A percentile compares a stretch with the other conserved stretches of the same genome.
phyloP scores from a whole-genome alignment of 768 basidiomycete genomes.

The Suillus lakei region DNA sequence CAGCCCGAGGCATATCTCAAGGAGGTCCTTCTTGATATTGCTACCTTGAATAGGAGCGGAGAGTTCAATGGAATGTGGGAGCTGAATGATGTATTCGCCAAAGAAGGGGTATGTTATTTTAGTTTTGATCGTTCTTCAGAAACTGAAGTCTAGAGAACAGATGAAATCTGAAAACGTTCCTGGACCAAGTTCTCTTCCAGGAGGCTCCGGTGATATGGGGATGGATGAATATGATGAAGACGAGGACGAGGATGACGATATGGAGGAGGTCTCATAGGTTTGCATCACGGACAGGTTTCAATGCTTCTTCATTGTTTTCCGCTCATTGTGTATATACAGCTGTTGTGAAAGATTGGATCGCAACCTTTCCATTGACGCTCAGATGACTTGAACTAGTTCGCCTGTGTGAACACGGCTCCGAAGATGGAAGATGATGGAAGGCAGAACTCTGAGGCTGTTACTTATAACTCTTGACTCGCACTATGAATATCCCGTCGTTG shows the following conservation, averaged over 20 bases:
- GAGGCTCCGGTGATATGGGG: slow-evolving; percentile 23
- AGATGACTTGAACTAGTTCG: not conserved
- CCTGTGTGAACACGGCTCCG: not conserved
- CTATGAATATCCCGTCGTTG: slow-evolving; percentile 30
- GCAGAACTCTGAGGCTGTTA: not conserved
- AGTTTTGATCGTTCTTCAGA: slow-evolving; percentile 1
- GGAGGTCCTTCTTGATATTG: slow-evolving; percentile 79
- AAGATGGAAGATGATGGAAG: not conserved
- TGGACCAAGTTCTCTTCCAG: slow-evolving; percentile 36
- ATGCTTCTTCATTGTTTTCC: not conserved
- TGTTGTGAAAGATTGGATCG: too few relatives aligned
- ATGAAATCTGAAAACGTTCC: slow-evolving; percentile 53
- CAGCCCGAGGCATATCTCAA: slow-evolving; percentile 90
- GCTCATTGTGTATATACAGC: slow-evolving; percentile 11
- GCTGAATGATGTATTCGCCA: slow-evolving; percentile 74
- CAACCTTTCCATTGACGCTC: not conserved
- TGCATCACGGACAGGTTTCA: slow-evolving; percentile 13
- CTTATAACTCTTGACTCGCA: not conserved
- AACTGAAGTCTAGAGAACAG: slow-evolving; percentile 28
- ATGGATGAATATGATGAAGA: slow-evolving; percentile 52
- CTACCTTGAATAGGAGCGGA: slow-evolving; percentile 75
- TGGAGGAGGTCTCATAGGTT: slow-evolving; percentile 71
- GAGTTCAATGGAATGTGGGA: slow-evolving; percentile 85
- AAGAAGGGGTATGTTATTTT: slow-evolving; percentile 53
- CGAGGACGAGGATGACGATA: slow-evolving; percentile 58